Base-by-base conservation (phyloP, 306 rosid genomes). In the Pterocarpus macrocarpus region DNA sequence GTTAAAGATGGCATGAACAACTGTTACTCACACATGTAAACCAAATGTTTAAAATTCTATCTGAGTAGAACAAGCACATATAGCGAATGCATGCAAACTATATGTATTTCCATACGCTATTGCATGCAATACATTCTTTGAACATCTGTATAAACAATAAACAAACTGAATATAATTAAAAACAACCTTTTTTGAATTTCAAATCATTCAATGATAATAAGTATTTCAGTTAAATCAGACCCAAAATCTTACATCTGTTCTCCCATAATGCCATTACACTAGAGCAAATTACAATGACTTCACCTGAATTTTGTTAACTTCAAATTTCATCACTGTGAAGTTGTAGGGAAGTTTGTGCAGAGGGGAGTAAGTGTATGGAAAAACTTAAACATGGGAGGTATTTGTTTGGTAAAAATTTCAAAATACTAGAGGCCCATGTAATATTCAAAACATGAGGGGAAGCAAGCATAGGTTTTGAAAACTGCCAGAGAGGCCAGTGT, bases 31-130 rank as follows among this genome's bases (percentile, higher is more conserved):
- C 73, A 81, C 64, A 81, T 34, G 71, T 62, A 61, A 34, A 57
- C n/a, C 67, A 70, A 64, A 57, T 70, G 35, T 63, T 39, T 65
- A 71, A 57, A 55, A 65, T 36, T 57, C 53, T 10, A 59, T 49
- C 58, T 2, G 8, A 64, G 62, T 44, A 75, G 59, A 70, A 66
- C 55, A 34, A 71, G 64, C 66, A 85, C 43, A 64, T 64, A n/a
- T 77, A 72, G 65, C 72, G 30, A 59, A 69, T 50, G 55, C 64
- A 84, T 38, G 76, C 65, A n/a, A 35, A 82, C 71, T 45, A 65
- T 67, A 58, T 50, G 28, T 12, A 47, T 52, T 28, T 45, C 33
- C 17, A 17, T 70, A 70, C 14, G 28, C 35, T 38, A 67, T 28
- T 52, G 41, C 53, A 69, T 44, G 70, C 32, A 22, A 32, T 36